A percentile compares a stretch with the other conserved stretches of the same genome.
These are phyloP conservation scores for Trichomonas tenax DNA, from an alignment of 208 protist genomes.

Conservation along the genomic window DNA sequence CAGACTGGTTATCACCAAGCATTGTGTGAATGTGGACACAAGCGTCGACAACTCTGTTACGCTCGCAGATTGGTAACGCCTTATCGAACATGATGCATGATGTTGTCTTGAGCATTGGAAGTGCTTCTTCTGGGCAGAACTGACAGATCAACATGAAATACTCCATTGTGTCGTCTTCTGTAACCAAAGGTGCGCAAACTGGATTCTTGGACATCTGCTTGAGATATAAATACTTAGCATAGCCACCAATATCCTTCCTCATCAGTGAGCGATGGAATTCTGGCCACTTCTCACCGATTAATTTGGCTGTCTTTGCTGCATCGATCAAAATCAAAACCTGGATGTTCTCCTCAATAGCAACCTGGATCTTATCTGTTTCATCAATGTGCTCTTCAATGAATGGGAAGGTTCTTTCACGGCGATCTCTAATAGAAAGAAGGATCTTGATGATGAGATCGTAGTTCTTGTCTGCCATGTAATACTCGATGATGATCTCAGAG, in stretches of 20 bases:
- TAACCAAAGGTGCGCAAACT: neutral
- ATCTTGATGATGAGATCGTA: neutral
- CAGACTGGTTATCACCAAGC: neutral
- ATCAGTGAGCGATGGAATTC: neutral
- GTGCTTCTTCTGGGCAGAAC: neutral
- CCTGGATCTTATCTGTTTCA: neutral
- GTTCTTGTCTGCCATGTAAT: neutral
- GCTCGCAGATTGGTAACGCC: neutral
- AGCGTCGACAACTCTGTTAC: neutral
- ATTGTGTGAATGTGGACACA: neutral
- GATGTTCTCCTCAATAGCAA: neutral
- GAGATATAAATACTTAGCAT: neutral
- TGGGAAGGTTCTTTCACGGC: neutral
- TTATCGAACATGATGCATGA: neutral
- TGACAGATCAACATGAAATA: neutral
- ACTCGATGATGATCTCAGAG: neutral
- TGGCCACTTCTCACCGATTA: neutral
- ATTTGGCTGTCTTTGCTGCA: neutral
- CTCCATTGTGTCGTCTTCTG: neutral
- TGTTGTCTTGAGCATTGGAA: neutral
- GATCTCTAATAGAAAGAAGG: neutral
- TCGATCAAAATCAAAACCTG: neutral
- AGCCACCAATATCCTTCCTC: neutral
- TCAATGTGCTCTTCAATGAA: neutral
- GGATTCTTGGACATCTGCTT: neutral